These are phyloP conservation scores for Decorospora gaudefroyi DNA, from an alignment of 2,329 filamentous ascomycete genomes.

Conservation along the genomic window DNA sequence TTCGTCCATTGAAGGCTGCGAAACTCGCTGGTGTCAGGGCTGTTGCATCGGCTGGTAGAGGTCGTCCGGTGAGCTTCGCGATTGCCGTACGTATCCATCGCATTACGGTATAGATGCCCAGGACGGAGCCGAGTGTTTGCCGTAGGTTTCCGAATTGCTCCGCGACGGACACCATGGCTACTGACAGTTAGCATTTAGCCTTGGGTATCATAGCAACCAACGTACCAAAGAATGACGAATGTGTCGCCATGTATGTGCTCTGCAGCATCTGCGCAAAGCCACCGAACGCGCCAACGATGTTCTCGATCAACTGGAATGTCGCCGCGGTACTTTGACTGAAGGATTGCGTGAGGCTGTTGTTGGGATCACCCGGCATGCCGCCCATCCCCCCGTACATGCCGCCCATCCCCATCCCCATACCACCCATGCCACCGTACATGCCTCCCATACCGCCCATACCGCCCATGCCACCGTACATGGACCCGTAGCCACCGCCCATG, in stretches of 20 bases:
- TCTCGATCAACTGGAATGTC: conserved; percentile 98
- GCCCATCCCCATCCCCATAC: conserved; percentile 46
- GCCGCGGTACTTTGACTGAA: conserved; percentile 95
- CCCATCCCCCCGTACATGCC: conserved; percentile 57
- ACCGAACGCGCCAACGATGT: conserved; percentile 92
- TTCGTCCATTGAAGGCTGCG: conserved; percentile 78
- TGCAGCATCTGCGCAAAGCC: conserved; percentile 99
- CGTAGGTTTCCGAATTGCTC: conserved; percentile 95
- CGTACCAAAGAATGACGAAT: conserved; percentile 97
- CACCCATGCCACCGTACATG: conserved; percentile 44
- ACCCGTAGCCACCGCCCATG: conserved; percentile 52
- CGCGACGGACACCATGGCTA: conserved; percentile 94
- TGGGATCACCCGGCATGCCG: conserved; percentile 62
- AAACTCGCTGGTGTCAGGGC: conserved; percentile 90
- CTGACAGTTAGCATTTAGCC: conserved; percentile 18
- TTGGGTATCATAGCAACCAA: conserved; percentile 9
- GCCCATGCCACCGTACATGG: conserved; percentile 49
- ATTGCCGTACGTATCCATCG: conserved; percentile 91
- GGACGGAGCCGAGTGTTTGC: conserved; percentile 87
- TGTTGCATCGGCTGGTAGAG: conserved; percentile 82
- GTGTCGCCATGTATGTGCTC: conserved; percentile 99
- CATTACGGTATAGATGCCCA: conserved; percentile 95
- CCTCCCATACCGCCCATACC: conserved; percentile 51
- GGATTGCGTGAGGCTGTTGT: conserved; percentile 92
- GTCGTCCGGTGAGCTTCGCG: conserved; percentile 89